phyloP scores from a whole-genome alignment of 345 rosid species.

The Aquilaria yunnanensis region DNA sequence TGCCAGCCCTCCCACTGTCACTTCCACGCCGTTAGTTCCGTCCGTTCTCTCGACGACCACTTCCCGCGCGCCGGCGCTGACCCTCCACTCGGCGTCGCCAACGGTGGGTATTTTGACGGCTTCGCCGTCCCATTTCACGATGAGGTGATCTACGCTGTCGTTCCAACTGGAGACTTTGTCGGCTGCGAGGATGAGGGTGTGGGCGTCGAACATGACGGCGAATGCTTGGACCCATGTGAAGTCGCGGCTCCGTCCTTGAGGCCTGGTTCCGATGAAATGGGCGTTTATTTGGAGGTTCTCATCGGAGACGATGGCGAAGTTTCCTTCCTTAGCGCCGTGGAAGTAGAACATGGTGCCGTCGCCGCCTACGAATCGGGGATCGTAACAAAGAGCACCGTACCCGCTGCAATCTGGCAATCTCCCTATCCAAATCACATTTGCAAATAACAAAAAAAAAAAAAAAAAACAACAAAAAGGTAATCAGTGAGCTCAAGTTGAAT shows the following conservation, averaged over 20 bases:
- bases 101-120: slow-evolving; percentile 48
- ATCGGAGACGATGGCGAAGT: slow-evolving; percentile 81
- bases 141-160: slow-evolving; percentile 45
- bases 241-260: slow-evolving; percentile 70
- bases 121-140: slow-evolving; percentile 44
- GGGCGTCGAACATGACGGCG: slow-evolving; percentile 58
- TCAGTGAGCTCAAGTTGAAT: neutral
- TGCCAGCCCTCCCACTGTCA: slow-evolving; percentile 42
- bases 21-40: slow-evolving; percentile 41
- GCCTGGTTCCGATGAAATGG: slow-evolving; percentile 81
- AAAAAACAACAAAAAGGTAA: neutral
- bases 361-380: slow-evolving; percentile 78
- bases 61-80: slow-evolving; percentile 26
- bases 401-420: slow-evolving; percentile 71
- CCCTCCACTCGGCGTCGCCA: slow-evolving; percentile 65
- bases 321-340: slow-evolving; percentile 82
- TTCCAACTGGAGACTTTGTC: slow-evolving; percentile 53
- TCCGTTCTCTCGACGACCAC: slow-evolving; percentile 61
- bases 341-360: slow-evolving; percentile 90
- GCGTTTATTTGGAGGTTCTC: slow-evolving; percentile 76
- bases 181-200: slow-evolving; percentile 62
- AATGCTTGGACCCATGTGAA: slow-evolving; percentile 92
- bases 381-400: slow-evolving; percentile 79
- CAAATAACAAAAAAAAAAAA: neutral
- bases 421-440: slow-evolving; percentile 28